Evolutionary conservation across 371 early-diverging fungal genomes (phyloP), one percentile per base, ranked within the genome.

Genomic region (Thermomucor indicae-seudaticae): DNA sequence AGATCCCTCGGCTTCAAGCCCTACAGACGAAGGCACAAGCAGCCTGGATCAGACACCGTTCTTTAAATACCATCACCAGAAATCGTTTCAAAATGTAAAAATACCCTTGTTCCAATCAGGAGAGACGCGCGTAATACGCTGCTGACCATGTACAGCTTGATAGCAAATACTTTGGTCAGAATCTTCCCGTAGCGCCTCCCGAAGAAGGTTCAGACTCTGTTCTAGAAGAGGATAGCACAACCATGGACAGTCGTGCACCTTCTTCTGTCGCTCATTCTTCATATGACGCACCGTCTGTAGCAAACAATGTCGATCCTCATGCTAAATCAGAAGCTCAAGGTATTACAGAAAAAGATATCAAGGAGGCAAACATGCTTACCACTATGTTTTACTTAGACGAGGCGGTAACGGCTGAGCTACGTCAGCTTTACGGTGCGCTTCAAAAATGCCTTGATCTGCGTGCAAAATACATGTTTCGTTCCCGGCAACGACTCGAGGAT

Each of bases 381-480:
- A n/a, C 22, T 4, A 22, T 40, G 20, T 55, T 43, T 22, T 29
- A 5, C 10, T 49, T 29, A 74, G 75, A 69, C 46, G 71, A 73
- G 22, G 80, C 78, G 17, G 58, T 82, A 39, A 80, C 74, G 5
- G 64, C 65, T n/a, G 85, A 81, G 48, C 53, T 85, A 4, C 60
- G 66, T 32, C 70, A 70, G 16, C 60, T 81, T 6, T 78, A 79
- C 49, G 53, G 60, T 4, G 61, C 64, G 19, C 71, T 91, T 30
- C 83, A 87, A 55, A 68, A 72, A 39, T 92, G 93, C 58, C 73
- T 91, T 0, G 79, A 86, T 31, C 62, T 96, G 30, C 85, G 97
- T 39, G 81, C 85, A 57, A 90, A 90, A 64, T 96, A 96, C 77
- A 92, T 96, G 83, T 50, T 50, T 44, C 57, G 67, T 2, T 87